A percentile compares a stretch with the other conserved stretches of the same genome.
Conservation (phyloP, 257 asterid species). For the Solanum virginianum region DNA sequence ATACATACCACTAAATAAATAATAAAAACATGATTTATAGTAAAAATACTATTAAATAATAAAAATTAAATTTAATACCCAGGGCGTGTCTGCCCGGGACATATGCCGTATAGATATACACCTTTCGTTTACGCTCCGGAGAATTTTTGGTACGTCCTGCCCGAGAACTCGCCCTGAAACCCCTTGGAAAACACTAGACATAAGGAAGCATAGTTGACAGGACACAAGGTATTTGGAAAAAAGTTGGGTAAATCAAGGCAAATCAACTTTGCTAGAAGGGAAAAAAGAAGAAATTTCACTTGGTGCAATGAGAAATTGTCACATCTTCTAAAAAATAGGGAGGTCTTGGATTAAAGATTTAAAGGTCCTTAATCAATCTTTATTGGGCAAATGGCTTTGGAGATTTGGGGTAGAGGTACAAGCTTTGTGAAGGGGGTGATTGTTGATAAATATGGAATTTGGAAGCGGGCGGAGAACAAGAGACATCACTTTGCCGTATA, state of each 20-base stretch:
- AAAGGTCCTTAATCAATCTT: not conserved
- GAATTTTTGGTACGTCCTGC: not conserved
- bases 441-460: not conserved
- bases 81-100: not conserved
- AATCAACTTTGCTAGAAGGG: not conserved
- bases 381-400: not conserved
- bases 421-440: not conserved
- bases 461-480: not conserved
- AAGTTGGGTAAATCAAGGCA: not conserved
- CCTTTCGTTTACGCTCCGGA: not conserved
- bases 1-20: not conserved
- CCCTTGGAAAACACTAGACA: not conserved
- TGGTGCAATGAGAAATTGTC: not conserved
- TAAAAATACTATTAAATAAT: not conserved
- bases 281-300: not conserved
- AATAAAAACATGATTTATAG: not conserved
- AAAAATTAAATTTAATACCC: not conserved
- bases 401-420: not conserved
- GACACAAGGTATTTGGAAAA: not conserved
- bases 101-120: not conserved
- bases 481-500: not conserved
- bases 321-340: not conserved
- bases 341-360: not conserved
- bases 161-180: not conserved
- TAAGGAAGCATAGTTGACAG: not conserved